Conservation (phyloP, 192 early-diverging fungal species). For the Umbelopsis sp. region DNA sequence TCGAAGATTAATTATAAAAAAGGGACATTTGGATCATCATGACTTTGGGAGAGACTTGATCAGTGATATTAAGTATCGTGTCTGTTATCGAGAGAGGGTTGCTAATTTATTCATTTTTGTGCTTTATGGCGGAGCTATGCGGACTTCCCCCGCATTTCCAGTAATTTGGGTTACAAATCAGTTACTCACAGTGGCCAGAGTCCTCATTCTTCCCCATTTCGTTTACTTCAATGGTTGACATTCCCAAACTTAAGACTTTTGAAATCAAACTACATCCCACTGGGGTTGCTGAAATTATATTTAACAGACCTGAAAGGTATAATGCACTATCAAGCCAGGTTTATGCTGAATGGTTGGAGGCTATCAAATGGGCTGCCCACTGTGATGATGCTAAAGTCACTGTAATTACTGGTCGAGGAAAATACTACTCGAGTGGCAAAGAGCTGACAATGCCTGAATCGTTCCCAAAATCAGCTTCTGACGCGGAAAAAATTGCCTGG, state of each 20-base stretch:
- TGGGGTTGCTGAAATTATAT: conserved; percentile 66
- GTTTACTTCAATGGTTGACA: not conserved
- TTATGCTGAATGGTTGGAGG: conserved; percentile 62
- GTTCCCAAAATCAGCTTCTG: not conserved
- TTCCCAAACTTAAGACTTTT: conserved; percentile 47
- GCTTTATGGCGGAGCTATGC: too few relatives aligned
- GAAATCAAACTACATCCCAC: conserved; percentile 41
- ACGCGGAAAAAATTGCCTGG: not conserved
- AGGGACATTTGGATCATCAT: too few relatives aligned
- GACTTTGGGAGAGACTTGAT: too few relatives aligned
- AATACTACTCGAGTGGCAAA: conserved; percentile 67
- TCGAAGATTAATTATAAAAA: too few relatives aligned
- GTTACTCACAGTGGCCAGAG: too few relatives aligned
- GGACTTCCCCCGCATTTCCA: too few relatives aligned
- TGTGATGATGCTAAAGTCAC: conserved; percentile 52
- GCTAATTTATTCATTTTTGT: too few relatives aligned
- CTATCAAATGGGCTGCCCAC: conserved; percentile 55
- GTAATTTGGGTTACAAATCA: too few relatives aligned
- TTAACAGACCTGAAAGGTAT: conserved; percentile 61
- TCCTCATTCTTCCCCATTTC: too few relatives aligned
- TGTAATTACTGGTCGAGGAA: conserved; percentile 67
- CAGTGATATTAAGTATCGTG: too few relatives aligned
- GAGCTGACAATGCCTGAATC: conserved; percentile 45
- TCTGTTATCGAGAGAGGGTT: too few relatives aligned
- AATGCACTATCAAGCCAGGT: conserved; percentile 60